Base-by-base conservation (phyloP, 129 eudicot genomes). In the Arctium lappa region DNA sequence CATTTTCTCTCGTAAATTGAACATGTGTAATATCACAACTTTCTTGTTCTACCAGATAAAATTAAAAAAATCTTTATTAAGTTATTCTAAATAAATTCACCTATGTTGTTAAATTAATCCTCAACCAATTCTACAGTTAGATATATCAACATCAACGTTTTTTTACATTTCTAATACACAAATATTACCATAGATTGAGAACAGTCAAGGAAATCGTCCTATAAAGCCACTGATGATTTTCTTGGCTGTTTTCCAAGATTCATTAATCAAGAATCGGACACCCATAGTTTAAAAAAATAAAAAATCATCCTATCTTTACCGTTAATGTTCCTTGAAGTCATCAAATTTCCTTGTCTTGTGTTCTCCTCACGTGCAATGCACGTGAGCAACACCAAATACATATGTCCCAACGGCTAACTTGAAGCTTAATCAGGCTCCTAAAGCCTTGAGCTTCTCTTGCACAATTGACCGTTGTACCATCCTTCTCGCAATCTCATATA, bases 401-500 rank as follows among this genome's bases (percentile, higher is more conserved):
- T 10, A 31, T 44, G 18, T n/a, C 32, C 69, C 88, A 85, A 85
- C 88, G 88, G 91, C 91, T 85, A 73, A 73, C 80, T 73, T 62
- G 27, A 36, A 62, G 11, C 70, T 76, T 86, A 1, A 10, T 13
- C 46, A 53, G 72, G 82, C 80, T 77, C 78, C 36, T 4, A 40
- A 73, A 3, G 3, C 10, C 7, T 32, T 53, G 15, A 80, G 76
- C 88, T 53, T 84, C 80, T 82, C 71, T 82, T 66, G 13, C 88
- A 89, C 85, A 91, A 65, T 7, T 85, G 88, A 89, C 95, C 95
- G 95, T 89, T 91, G 68, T 37, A 77, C 40, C 34, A 74, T 34
- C 16, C 69, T 48, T 4, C 27, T 34, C 18, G 22, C 77, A 1
- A 39, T 76, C 65, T 73, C 80, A 85, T 76, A 32, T 81, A 81